Percentiles rank a stretch among this genome's conserved stretches.
Evolutionary conservation across 495 filamentous ascomycete genomes (phyloP).

Genomic region (Neurospora sp.): DNA sequence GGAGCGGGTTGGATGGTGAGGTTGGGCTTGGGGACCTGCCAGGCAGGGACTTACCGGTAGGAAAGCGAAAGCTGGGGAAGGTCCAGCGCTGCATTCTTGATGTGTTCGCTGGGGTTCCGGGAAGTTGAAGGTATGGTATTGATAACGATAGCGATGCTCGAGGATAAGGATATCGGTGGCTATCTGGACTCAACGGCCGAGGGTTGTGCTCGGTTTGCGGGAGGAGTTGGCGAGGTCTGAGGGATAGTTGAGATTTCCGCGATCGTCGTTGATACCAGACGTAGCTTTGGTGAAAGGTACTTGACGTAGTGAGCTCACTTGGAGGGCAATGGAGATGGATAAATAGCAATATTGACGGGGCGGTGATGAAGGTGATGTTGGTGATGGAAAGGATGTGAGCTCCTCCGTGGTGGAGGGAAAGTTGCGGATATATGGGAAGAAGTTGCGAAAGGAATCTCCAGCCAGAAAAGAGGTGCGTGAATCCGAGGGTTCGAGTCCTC

Average conservation of each 20-base stretch:
- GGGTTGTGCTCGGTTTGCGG: not conserved
- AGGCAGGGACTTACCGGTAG: not conserved
- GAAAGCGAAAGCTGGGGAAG: not conserved
- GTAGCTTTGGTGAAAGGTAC: not conserved
- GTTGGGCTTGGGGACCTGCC: not conserved
- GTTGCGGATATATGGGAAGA: too few species aligned
- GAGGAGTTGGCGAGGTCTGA: not conserved
- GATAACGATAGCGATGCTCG: not conserved
- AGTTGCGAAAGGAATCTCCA: too few species aligned
- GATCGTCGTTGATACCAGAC: not conserved
- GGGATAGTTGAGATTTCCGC: not conserved
- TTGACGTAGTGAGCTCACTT: not conserved
- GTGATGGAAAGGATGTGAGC: not conserved
- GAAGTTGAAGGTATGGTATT: too few species aligned
- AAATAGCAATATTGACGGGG: not conserved
- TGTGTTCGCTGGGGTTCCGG: not conserved
- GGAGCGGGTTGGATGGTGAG: too few species aligned
- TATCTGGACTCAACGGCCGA: not conserved
- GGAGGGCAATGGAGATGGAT: not conserved
- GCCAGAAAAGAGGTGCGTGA: not conserved
- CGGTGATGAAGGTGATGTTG: not conserved
- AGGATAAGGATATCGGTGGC: not conserved
- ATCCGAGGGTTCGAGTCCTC: not conserved
- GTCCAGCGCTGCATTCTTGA: not conserved
- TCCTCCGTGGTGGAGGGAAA: too few species aligned